phyloP scores from a whole-genome alignment of 2,329 filamentous ascomycete species.

The Ascochyta viciae-villosae region DNA sequence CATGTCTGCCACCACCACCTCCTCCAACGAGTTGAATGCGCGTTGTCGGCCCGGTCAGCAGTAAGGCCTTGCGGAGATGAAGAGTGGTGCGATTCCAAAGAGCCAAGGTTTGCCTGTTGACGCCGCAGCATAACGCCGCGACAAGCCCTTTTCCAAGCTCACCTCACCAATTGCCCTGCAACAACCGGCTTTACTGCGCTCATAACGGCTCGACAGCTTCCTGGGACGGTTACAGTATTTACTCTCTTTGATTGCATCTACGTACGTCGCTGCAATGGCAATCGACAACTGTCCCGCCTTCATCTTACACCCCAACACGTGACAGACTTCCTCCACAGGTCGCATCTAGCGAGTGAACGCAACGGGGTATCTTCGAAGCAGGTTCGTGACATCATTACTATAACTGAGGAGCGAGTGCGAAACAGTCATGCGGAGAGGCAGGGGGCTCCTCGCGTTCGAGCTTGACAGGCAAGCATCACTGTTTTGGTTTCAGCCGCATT shows the following conservation, averaged over 20 bases:
- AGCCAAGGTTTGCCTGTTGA: background rate
- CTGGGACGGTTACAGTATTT: background rate
- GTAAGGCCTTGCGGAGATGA: slow-evolving; percentile 8
- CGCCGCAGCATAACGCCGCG: too few species aligned
- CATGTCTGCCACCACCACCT: slow-evolving; percentile 3
- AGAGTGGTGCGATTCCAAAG: slow-evolving; percentile 9
- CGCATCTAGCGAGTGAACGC: slow-evolving; percentile 28
- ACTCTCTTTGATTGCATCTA: background rate
- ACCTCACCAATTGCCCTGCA: background rate
- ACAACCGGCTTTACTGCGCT: background rate
- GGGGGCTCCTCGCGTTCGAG: slow-evolving; percentile 6
- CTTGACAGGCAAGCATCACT: background rate
- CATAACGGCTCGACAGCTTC: too few species aligned
- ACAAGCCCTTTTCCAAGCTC: too few species aligned
- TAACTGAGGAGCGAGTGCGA: slow-evolving; percentile 27
- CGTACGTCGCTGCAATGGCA: slow-evolving; percentile 8
- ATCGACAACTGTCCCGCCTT: slow-evolving; percentile 2
- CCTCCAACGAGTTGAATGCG: background rate
- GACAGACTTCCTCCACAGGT: slow-evolving; percentile 1
- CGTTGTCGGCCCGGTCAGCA: slow-evolving; percentile 4
- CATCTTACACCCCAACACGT: slow-evolving; percentile 9
- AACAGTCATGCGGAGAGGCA: slow-evolving; percentile 18
- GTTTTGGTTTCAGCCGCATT: slow-evolving; percentile 40
- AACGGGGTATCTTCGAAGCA: slow-evolving; percentile 37
- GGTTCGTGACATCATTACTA: slow-evolving; percentile 32